Evolutionary conservation across 371 early-diverging fungal species (phyloP).

Genomic region (Amoeboaphelidium protococcarum): DNA sequence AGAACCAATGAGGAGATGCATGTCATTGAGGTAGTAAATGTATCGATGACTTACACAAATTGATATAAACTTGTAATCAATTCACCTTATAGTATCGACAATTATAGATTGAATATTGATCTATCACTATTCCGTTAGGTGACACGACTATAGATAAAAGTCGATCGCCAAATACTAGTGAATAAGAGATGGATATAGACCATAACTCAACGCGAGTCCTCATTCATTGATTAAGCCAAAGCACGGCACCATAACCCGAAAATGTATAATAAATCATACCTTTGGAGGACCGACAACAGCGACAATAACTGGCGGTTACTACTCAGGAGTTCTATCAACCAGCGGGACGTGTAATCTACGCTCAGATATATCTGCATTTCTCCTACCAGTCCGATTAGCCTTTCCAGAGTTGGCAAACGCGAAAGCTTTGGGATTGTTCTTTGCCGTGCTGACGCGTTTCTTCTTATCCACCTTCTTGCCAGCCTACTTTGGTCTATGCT

Average conservation of each 20-base stretch:
- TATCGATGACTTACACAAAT: too few species aligned
- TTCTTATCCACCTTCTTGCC: slow-evolving; percentile 62
- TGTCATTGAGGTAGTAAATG: too few species aligned
- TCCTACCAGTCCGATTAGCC: slow-evolving; percentile 44
- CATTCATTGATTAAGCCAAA: too few species aligned
- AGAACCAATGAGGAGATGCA: too few species aligned
- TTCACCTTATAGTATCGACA: not conserved
- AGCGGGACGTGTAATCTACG: slow-evolving; percentile 81
- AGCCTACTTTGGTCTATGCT: slow-evolving; percentile 47
- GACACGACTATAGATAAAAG: not conserved
- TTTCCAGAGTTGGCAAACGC: slow-evolving; percentile 36
- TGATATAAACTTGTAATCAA: too few species aligned
- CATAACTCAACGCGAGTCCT: too few species aligned
- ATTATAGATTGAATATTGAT: not conserved
- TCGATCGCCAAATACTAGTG: too few species aligned
- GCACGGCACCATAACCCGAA: not conserved
- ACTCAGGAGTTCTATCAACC: slow-evolving; percentile 73
- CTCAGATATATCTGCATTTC: slow-evolving; percentile 64
- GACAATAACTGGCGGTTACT: slow-evolving; percentile 68
- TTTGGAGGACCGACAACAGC: slow-evolving; percentile 90
- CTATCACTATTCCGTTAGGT: not conserved
- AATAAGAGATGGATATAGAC: too few species aligned
- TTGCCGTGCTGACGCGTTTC: slow-evolving; percentile 36
- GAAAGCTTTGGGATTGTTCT: slow-evolving; percentile 76
- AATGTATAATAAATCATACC: slow-evolving; percentile 17